Conservation (phyloP, 345 rosid species). For the Citropsis articulata region DNA sequence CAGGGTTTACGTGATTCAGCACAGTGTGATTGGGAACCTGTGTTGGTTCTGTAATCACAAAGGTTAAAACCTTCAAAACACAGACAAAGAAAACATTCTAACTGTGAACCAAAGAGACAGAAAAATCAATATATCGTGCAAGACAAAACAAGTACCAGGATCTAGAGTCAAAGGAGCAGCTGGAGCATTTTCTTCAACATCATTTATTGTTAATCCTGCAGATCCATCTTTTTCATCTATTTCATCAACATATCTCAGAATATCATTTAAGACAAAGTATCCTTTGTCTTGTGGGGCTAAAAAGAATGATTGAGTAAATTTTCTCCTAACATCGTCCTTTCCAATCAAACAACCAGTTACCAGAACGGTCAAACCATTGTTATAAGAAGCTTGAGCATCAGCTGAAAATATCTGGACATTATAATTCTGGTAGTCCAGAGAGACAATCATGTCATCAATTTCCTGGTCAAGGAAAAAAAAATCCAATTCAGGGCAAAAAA, state of each 20-base stretch:
- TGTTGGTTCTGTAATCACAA: slow-evolving; percentile 34
- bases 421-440: slow-evolving; percentile 46
- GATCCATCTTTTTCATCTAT: slow-evolving; percentile 16
- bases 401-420: slow-evolving; percentile 51
- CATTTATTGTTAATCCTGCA: slow-evolving; percentile 21
- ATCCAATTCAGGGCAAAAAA: background rate
- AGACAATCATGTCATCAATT: slow-evolving; percentile 65
- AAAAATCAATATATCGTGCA: background rate
- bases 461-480: slow-evolving; percentile 37
- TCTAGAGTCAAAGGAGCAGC: slow-evolving; percentile 28
- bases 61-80: background rate
- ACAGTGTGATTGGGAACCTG: slow-evolving; percentile 14
- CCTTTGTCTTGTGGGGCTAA: slow-evolving; percentile 62
- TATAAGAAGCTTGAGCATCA: slow-evolving; percentile 58
- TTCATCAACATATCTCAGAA: slow-evolving; percentile 55
- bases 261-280: slow-evolving; percentile 72
- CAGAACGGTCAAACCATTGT: slow-evolving; percentile 53
- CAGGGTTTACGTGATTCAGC: slow-evolving; percentile 4
- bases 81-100: background rate
- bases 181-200: slow-evolving; percentile 26
- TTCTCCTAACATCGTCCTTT: slow-evolving; percentile 41
- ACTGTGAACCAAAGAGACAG: background rate
- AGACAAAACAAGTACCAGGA: slow-evolving; percentile 30
- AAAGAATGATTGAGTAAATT: slow-evolving; percentile 65
- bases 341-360: slow-evolving; percentile 63